phyloP scores from a whole-genome alignment of 306 rosid species.

The Cajanus cajan region DNA sequence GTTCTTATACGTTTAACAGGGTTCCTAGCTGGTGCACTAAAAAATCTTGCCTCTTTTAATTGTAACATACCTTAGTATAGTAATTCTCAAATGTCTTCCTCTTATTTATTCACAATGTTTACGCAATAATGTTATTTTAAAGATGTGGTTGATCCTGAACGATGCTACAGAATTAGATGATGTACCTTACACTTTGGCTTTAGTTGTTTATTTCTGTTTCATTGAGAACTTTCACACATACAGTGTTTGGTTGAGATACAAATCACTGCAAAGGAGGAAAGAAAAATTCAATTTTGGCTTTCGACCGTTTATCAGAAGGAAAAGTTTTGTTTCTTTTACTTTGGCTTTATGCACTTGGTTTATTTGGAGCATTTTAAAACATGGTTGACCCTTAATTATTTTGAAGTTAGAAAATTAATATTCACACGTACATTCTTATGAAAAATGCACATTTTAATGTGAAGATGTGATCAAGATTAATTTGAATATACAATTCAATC shows the following conservation, averaged over 20 bases:
- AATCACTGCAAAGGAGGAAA: not conserved
- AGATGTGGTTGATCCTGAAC: conserved; percentile 26
- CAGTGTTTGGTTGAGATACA: not conserved
- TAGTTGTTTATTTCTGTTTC: not conserved
- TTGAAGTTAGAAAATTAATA: not conserved
- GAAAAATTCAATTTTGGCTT: not conserved
- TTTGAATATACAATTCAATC: too few relatives aligned
- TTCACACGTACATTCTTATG: not conserved
- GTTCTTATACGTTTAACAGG: conserved; percentile 36
- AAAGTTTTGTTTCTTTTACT: too few relatives aligned
- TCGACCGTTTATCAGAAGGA: not conserved
- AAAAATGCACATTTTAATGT: not conserved
- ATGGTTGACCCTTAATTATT: not conserved
- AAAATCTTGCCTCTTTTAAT: conserved; percentile 44
- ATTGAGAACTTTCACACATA: not conserved
- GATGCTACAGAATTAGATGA: conserved; percentile 9
- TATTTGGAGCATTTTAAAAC: not conserved
- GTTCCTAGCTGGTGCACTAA: conserved; percentile 36
- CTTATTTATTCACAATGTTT: conserved; percentile 37
- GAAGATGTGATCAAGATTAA: too few relatives aligned
- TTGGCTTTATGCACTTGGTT: not conserved
- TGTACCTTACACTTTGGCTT: conserved; percentile 17
- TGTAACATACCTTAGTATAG: conserved; percentile 56
- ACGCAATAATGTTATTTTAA: conserved; percentile 33
- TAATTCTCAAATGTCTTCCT: conserved; percentile 34